Evolutionary conservation across 2,329 filamentous ascomycete genomes (phyloP).

Genomic region (Fusarium sp.): DNA sequence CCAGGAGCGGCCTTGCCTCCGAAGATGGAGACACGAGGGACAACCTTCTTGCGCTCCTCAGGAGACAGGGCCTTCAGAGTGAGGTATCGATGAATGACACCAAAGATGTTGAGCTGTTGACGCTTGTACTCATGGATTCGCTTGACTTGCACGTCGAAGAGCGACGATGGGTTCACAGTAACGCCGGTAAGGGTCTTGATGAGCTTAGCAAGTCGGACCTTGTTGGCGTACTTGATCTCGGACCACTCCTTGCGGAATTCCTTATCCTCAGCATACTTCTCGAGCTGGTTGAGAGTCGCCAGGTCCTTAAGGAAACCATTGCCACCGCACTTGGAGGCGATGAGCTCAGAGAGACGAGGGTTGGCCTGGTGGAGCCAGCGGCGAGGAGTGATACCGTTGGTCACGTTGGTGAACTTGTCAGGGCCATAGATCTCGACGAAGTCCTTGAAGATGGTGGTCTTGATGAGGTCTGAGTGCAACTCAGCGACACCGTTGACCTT

Average conservation of each 20-base stretch:
- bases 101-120: conserved; percentile 98
- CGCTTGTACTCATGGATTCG: conserved; percentile 99
- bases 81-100: conserved; percentile 94
- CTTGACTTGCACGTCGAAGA: conserved; percentile 99
- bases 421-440: conserved; percentile 95
- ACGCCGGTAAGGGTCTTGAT: conserved; percentile 87
- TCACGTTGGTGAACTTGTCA: conserved; percentile 99
- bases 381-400: conserved; percentile 95
- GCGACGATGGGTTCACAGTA: conserved; percentile 84
- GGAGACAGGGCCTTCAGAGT: conserved; percentile 86
- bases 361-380: conserved; percentile 99
- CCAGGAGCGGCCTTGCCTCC: conserved; percentile 97
- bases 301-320: conserved; percentile 91
- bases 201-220: conserved; percentile 89
- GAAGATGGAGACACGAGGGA: conserved; percentile 93
- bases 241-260: conserved; percentile 94
- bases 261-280: conserved; percentile 86
- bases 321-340: conserved; percentile 88
- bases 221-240: conserved; percentile 97
- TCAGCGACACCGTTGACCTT: conserved; percentile 99
- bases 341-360: conserved; percentile 89
- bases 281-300: conserved; percentile 86
- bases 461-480: conserved; percentile 96
- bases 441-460: conserved; percentile 99
- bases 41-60: conserved; percentile 86